Base-by-base conservation (phyloP, 2,329 filamentous ascomycete genomes). In the Diplocarpon rosae region DNA sequence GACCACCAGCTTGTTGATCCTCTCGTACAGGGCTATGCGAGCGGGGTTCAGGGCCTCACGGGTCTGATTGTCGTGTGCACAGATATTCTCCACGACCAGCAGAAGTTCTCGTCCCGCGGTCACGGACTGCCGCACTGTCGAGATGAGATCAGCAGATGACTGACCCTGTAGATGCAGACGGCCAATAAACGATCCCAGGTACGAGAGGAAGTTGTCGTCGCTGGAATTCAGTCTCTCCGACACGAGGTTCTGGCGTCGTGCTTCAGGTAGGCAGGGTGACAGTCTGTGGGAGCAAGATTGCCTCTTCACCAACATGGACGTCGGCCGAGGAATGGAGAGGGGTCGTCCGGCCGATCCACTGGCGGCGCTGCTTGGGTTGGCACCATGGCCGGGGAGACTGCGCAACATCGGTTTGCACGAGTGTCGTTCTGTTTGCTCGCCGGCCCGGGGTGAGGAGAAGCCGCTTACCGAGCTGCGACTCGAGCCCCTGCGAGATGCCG, bases 121-220 rank as follows among this genome's bases (percentile, higher is more conserved):
- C 9, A 89, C 85, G 8, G 89, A 86, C 61, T 90, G 82, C 59
- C 85, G 82, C 38, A 93, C 90, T 13, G 85, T 88, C 10, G 80
- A 67, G 28, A 88, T 78, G 39, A 96, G 72, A 61, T 95, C 88
- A 1, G 83, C 78, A 8, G 87, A 83, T 7, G 88, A 92, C 50
- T 92, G 83, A n/a, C 89, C 92, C 62, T 95, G 88, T 48, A 95
- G 71, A 63, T 95, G 87, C 45, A 95, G 73, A 31, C 78, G 73
- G 13, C 92, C 92, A 61, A 96, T 90, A 62, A 96, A 95, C 4
- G 87, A 93, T 40, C 86, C 90, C 41, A 98, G 76, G 59, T 89
- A 84, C 6, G 89, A 92, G 42, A 98, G 69, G 59, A 96, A 95
- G 7, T 77, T 78, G 65, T 96, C 89, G 66, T 95, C 88, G 40